These are phyloP conservation scores for Rhodomyrtus psidioides DNA, from an alignment of 441 rosid species.

Conservation along the genomic window DNA sequence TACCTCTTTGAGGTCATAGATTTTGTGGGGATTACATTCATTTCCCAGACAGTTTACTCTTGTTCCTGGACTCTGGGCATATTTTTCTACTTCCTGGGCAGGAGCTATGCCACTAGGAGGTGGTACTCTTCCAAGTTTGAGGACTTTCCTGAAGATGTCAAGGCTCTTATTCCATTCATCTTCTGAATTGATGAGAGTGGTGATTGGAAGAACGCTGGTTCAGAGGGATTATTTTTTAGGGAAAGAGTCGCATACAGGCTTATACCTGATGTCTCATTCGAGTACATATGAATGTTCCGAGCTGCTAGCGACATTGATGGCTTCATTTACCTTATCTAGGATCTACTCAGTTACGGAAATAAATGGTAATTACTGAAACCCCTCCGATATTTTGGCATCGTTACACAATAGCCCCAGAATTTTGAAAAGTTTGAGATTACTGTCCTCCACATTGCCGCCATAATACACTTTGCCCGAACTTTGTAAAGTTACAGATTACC, in stretches of 20 bases:
- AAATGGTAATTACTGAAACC: no score
- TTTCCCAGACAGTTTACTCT: constrained; percentile 49
- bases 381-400: no score
- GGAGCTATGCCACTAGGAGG: constrained; percentile 55
- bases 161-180: constrained; percentile 46
- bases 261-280: not conserved
- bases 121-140: constrained; percentile 73
- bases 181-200: constrained; percentile 15
- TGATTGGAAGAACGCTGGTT: not conserved
- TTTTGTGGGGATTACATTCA: constrained; percentile 41
- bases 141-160: constrained; percentile 41
- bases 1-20: constrained; percentile 62
- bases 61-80: constrained; percentile 26
- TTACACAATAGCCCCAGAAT: no score
- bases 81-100: constrained; percentile 34
- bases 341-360: not conserved
- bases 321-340: not conserved
- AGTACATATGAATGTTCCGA: not conserved
- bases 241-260: not conserved
- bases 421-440: no score
- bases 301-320: not conserved
- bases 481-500: no score
- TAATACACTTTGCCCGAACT: no score
- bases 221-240: not conserved
- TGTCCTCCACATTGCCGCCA: no score